phyloP scores from a whole-genome alignment of 495 filamentous ascomycete genomes.

The Talaromyces adpressus region DNA sequence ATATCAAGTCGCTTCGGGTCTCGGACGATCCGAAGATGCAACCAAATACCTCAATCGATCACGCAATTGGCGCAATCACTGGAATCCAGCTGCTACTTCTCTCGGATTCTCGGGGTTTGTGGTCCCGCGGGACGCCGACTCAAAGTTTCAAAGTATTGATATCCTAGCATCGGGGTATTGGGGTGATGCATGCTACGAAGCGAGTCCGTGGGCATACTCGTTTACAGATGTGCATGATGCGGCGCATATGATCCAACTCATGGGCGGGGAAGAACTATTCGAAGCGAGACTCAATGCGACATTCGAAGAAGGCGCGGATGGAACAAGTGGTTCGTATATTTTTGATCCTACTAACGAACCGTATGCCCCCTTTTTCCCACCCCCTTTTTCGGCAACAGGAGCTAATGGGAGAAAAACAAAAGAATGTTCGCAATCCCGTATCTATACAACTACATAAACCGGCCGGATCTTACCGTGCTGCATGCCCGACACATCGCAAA shows the following conservation, averaged over 20 bases:
- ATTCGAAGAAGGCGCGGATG: constrained; percentile 38
- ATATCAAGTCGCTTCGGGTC: constrained; percentile 41
- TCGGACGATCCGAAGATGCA: constrained; percentile 44
- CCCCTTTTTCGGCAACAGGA: not conserved
- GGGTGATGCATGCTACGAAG: constrained; percentile 58
- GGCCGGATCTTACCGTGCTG: constrained; percentile 45
- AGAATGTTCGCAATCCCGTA: constrained; percentile 61
- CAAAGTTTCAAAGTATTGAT: constrained; percentile 47
- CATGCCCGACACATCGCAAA: constrained; percentile 32
- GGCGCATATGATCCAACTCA: constrained; percentile 44
- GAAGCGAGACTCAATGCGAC: constrained; percentile 37
- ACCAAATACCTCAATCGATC: constrained; percentile 57
- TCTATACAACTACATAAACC: constrained; percentile 60
- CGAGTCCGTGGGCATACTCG: constrained; percentile 60
- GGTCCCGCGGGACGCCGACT: constrained; percentile 44
- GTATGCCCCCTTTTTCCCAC: constrained; percentile 11
- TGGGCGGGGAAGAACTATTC: constrained; percentile 50
- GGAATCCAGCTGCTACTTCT: constrained; percentile 49
- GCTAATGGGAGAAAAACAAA: not conserved
- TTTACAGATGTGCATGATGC: constrained; percentile 67
- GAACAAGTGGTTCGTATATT: constrained; percentile 47
- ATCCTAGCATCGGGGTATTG: constrained; percentile 56
- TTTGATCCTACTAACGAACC: constrained; percentile 67
- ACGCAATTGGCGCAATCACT: constrained; percentile 67
- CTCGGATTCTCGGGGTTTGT: constrained; percentile 58